Base-by-base conservation (phyloP, 345 rosid genomes). In the Trapa bicornis region DNA sequence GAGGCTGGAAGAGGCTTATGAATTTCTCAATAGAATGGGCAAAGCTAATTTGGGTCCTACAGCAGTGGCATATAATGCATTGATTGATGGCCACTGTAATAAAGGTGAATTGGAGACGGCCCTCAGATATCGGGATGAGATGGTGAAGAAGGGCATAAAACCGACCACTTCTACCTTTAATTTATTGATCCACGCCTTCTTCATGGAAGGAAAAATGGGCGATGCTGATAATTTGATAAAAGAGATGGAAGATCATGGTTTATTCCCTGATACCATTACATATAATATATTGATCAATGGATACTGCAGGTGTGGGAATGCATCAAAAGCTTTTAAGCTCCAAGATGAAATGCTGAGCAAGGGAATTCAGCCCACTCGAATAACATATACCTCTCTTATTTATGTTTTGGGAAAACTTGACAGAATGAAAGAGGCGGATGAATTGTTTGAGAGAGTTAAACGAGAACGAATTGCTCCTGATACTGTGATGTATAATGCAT, bases 261-360 rank as follows among this genome's bases (percentile, higher is more conserved):
- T 87, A 12, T 71, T 63, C 54, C 71, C 87, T 33, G 95, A 91
- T 84, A 73, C 85, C 65, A 78, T 91, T 54, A 87, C 97, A 0
- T 91, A 84, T 77, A 91, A 91, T 80, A 89, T 90, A 68, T 76
- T 94, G 71, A 85, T 91, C 47, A 94, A 91, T 72, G 99, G 95
- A 32, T 86, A 85, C 67, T 82, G 92, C 70, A 85, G 87, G 70
- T 75, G 91, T 52, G 87, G 94, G 57, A 76, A 88, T 83, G 82
- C 78, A 22, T 79, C 78, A 73, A 86, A 83, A 77, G 97, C 98
- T 2, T 91, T 90, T 72, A 68, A 66, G 13, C 80, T 87, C 53
- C 82, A 74, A 32, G 87, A 88, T 29, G 89, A 86, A 75, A 91
- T 93, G 98, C 41, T 85, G 48, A 72, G 66, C 11, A 70, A 76